Evolutionary conservation across 176 grass and related monocot genomes (phyloP).

Genomic region (Neostapfia colusana): DNA sequence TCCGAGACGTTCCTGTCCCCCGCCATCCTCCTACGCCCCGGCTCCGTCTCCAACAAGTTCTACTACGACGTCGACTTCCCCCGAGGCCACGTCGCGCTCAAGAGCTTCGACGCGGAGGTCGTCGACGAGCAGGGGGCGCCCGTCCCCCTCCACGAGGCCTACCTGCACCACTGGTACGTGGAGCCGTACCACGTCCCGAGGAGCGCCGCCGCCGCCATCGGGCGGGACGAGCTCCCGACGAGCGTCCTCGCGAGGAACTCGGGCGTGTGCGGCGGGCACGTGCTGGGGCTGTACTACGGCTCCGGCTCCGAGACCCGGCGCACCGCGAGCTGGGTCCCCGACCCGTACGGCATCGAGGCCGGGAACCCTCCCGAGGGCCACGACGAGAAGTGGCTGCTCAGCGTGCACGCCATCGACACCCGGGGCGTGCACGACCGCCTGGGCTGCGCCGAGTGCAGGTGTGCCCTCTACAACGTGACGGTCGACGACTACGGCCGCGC

Average conservation of each 20-base stretch:
- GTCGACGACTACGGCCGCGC: conserved; percentile 54
- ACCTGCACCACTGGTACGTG: conserved; percentile 77
- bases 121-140: conserved; percentile 55
- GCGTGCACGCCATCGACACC: conserved; percentile 81
- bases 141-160: conserved; percentile 78
- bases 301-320: conserved; percentile 66
- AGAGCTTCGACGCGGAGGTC: conserved; percentile 77
- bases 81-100: conserved; percentile 66
- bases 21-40: conserved; percentile 50
- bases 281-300: no score
- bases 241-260: no score
- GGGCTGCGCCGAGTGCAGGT: conserved; percentile 81
- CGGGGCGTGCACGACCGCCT: conserved; percentile 53
- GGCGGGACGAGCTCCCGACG: no score
- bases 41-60: conserved; percentile 68
- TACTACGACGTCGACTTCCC: conserved; percentile 61
- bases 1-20: conserved; percentile 65
- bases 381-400: conserved; percentile 70
- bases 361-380: conserved; percentile 61
- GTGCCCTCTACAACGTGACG: conserved; percentile 68
- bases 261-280: no score
- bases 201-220: no score
- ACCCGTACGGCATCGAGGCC: conserved; percentile 76
- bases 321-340: conserved; percentile 80
- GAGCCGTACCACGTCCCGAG: no score